Base-by-base conservation (phyloP, 2,329 filamentous ascomycete species). In the Aureobasidium zeae region DNA sequence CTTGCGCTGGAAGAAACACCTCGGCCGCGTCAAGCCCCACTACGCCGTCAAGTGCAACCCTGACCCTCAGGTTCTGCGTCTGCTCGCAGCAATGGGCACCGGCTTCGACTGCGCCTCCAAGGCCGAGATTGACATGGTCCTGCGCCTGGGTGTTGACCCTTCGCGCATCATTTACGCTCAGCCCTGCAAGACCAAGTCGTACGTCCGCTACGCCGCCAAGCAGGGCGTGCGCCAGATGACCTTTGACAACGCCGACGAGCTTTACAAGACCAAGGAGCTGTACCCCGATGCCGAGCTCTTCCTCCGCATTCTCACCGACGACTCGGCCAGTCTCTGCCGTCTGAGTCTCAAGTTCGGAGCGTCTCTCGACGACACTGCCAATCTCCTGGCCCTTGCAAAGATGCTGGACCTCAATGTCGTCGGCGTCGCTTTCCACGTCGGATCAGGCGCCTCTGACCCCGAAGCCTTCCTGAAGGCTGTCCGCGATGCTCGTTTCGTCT, bases 41-140 rank as follows among this genome's bases (percentile, higher is more conserved):
- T 98, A 95, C 70, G 86, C 89, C 55, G 89, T 98, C 72, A 98
- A 98, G 71, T 98, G 91, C 71, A 98, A 98, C 74, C 88, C 89
- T 20, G 89, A 98, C 67, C 77, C 81, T 36, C 81, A 85, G 67
- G 81, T 98, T 51, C 74, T 98, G 53, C 81, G 82, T 60, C 83
- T 98, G 53, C 80, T 98, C 58, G 79, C 86, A 50, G 80, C 79
- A 54, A 76, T 98, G 52, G 91, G 89, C 58, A 88, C 86, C 52
- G 91, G 91, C 57, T 98, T 98, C 64, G 91, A 98, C 68, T 98
- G 91, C 67, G 91, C 91, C 51, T 96, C 89, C 66, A 96, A 96
- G 76, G 75, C 81, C 52, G 91, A 98, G 70, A 95, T 98, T 56
- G 88, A 98, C 64, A 80, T 88, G 64, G 83, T 95, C 49, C 73